Conservation (phyloP, 164 flowering plant genomes). For the Platanus orientalis region DNA sequence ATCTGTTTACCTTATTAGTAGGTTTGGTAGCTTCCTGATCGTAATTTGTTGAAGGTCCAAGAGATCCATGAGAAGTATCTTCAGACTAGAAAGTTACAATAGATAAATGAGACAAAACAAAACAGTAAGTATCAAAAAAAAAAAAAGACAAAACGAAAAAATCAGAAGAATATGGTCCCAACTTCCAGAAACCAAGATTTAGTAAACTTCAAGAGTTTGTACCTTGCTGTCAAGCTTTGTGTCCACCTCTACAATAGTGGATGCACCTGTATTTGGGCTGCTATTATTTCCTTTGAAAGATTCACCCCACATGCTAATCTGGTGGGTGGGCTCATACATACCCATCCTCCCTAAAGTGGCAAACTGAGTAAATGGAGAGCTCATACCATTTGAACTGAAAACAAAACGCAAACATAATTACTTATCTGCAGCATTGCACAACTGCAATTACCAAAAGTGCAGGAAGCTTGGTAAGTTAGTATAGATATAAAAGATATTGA, state of each 20-base stretch:
- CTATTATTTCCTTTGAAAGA: conserved; percentile 47
- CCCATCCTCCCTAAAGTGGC: conserved; percentile 64
- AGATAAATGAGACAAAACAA: background rate
- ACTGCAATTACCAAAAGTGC: too few relatives aligned
- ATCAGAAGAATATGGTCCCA: background rate
- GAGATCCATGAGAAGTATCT: conserved; percentile 58
- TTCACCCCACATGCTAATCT: conserved; percentile 71
- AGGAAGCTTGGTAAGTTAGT: too few relatives aligned
- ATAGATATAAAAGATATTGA: too few relatives aligned
- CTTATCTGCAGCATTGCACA: too few relatives aligned
- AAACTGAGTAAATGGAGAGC: conserved; percentile 65
- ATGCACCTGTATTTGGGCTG: conserved; percentile 37
- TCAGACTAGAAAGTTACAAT: conserved; percentile 52
- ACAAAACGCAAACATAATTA: background rate
- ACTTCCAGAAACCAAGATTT: conserved; percentile 5
- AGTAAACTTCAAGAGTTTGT: conserved; percentile 11
- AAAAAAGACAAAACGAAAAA: too few relatives aligned
- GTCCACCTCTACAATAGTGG: conserved; percentile 43
- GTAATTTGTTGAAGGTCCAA: conserved; percentile 40
- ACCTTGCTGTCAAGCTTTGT: conserved; percentile 65
- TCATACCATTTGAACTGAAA: conserved; percentile 44
- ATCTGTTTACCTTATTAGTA: conserved; percentile 54
- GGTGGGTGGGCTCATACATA: conserved; percentile 67
- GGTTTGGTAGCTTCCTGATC: conserved; percentile 71
- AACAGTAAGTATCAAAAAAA: too few relatives aligned